phyloP scores from a whole-genome alignment of 2,329 filamentous ascomycete genomes.

The Colletotrichum falcatum region DNA sequence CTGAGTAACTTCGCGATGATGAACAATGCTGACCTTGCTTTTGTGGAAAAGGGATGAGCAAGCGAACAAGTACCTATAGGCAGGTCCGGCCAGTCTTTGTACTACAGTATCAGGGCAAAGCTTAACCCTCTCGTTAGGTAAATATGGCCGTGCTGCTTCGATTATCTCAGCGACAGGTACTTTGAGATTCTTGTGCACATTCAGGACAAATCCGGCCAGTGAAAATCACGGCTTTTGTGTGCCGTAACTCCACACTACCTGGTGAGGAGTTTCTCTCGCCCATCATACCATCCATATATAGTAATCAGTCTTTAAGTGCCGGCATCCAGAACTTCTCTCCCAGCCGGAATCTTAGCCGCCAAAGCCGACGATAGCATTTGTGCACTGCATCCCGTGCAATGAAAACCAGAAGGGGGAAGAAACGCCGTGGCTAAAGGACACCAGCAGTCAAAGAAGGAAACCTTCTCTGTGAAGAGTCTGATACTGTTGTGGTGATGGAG shows the following conservation, averaged over 20 bases:
- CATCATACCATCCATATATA: no score
- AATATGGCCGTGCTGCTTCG: no score
- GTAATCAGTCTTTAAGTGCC: slow-evolving; percentile 7
- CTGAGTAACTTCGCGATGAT: not conserved
- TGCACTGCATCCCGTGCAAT: not conserved
- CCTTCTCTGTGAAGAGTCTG: not conserved
- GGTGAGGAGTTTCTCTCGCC: no score
- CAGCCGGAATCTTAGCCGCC: not conserved
- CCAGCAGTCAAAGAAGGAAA: slow-evolving; percentile 1
- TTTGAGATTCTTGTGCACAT: no score
- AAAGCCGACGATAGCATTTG: not conserved
- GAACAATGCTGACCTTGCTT: not conserved
- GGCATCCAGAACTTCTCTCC: not conserved
- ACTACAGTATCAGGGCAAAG: no score
- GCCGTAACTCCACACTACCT: no score
- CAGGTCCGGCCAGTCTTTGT: slow-evolving; percentile 12
- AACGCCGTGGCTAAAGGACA: slow-evolving; percentile 8
- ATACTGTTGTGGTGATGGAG: not conserved
- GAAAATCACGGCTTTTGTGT: no score
- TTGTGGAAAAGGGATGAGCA: not conserved
- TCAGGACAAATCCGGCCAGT: no score
- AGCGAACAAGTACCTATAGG: not conserved
- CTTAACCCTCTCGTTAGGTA: no score
- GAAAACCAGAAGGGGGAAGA: not conserved
- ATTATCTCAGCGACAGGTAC: no score